These are phyloP conservation scores for Podila clonocystis DNA, from an alignment of 192 early-diverging fungal species.

Conservation along the genomic window DNA sequence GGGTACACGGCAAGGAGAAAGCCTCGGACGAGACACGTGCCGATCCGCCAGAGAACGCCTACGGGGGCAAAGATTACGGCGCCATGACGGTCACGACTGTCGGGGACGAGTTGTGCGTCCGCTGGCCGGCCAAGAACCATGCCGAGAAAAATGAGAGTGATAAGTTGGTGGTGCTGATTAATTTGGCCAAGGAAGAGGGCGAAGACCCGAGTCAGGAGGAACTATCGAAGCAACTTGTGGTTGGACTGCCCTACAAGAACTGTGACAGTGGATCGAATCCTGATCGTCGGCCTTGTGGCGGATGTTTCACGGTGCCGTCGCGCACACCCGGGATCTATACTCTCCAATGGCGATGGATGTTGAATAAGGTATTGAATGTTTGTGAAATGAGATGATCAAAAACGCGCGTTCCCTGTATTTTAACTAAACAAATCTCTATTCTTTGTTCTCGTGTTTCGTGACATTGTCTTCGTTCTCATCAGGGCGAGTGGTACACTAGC, in stretches of 20 bases:
- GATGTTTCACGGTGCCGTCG: constrained; percentile 16
- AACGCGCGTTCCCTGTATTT: too few relatives aligned
- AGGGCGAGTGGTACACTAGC: constrained; percentile 36
- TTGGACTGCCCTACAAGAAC: background rate
- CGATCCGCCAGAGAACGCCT: background rate
- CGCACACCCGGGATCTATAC: constrained; percentile 11
- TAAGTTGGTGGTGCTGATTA: background rate
- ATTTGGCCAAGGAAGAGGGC: background rate
- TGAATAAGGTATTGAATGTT: constrained; percentile 6
- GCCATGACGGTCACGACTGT: background rate
- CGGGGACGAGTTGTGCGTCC: background rate
- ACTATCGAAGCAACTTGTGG: background rate
- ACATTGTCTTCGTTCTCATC: background rate
- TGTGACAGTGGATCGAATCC: background rate
- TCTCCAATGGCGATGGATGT: constrained; percentile 33
- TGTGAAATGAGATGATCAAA: too few relatives aligned
- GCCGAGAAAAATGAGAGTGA: background rate
- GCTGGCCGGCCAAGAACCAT: constrained; percentile 10
- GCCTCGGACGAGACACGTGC: constrained; percentile 7
- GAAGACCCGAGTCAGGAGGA: background rate
- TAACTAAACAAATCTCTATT: background rate
- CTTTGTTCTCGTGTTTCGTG: background rate
- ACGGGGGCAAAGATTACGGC: background rate
- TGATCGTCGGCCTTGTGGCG: constrained; percentile 17
- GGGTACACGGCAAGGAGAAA: constrained; percentile 10